phyloP scores from a whole-genome alignment of 176 grass and related monocot species.

The Cenchrus americanus region DNA sequence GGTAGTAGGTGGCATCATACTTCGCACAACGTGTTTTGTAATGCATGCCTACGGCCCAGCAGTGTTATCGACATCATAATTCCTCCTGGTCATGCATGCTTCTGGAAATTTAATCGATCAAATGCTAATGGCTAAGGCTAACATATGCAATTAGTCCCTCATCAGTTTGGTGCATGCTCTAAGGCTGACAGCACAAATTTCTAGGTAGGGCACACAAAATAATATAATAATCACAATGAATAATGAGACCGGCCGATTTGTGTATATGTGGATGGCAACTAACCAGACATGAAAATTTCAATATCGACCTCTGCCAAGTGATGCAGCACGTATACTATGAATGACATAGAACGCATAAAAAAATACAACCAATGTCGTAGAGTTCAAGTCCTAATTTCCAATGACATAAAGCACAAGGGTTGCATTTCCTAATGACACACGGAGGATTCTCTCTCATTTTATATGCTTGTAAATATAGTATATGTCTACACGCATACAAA shows the following conservation, averaged over 20 bases:
- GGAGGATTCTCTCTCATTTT: no score
- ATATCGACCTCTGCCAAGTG: background rate
- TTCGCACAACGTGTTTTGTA: slow-evolving; percentile 52
- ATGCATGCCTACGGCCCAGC: slow-evolving; percentile 50
- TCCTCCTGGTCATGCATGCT: slow-evolving; percentile 62
- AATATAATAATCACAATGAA: slow-evolving; percentile 33
- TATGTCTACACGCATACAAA: no score
- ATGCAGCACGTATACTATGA: background rate
- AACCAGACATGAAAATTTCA: background rate
- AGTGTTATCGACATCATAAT: slow-evolving; percentile 69
- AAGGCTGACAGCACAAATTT: slow-evolving; percentile 51
- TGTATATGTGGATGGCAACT: slow-evolving; percentile 8
- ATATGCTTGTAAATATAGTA: no score
- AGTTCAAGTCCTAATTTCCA: no score
- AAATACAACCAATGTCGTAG: no score
- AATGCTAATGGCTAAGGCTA: slow-evolving; percentile 53
- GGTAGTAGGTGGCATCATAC: slow-evolving; percentile 68
- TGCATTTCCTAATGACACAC: no score
- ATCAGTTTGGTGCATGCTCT: slow-evolving; percentile 49
- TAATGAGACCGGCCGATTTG: slow-evolving; percentile 13
- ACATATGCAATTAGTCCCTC: slow-evolving; percentile 56
- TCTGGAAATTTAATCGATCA: slow-evolving; percentile 51
- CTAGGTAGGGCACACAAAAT: slow-evolving; percentile 35
- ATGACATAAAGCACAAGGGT: no score
- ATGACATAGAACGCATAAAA: no score